A percentile compares a stretch with the other conserved stretches of the same genome.
Evolutionary conservation across 495 filamentous ascomycete species (phyloP).

Genomic region (Penicillium goetzii): DNA sequence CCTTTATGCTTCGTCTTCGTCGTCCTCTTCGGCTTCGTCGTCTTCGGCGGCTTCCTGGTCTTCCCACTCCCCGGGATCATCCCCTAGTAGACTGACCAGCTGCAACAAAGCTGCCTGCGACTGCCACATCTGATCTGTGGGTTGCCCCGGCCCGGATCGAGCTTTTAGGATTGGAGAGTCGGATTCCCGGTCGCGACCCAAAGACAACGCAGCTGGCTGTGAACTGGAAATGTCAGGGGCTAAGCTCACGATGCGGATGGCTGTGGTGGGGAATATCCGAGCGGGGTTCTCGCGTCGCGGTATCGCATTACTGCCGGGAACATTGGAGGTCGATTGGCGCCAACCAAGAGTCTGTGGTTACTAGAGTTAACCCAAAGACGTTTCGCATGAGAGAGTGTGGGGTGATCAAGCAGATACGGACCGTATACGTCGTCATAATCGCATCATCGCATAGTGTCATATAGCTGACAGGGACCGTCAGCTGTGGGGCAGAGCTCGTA

Average conservation of each 20-base stretch:
- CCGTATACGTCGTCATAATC: conserved; percentile 46
- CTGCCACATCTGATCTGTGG: conserved; percentile 8
- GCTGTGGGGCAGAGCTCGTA: conserved; percentile 41
- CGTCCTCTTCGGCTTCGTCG: neutral
- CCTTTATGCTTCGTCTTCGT: neutral
- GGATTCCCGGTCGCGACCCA: neutral
- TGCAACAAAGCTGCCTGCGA: conserved; percentile 1
- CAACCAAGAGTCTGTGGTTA: conserved; percentile 40
- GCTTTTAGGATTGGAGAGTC: neutral
- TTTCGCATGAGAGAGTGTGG: neutral
- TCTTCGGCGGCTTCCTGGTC: neutral
- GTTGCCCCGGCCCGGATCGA: neutral
- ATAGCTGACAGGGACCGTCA: conserved; percentile 44
- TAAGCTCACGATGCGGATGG: conserved; percentile 43
- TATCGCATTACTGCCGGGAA: conserved; percentile 21
- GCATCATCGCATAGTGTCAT: conserved; percentile 46
- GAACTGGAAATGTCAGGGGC: conserved; percentile 28
- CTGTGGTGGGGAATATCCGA: conserved; percentile 45
- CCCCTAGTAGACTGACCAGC: conserved; percentile 3
- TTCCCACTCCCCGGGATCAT: conserved; percentile 5
- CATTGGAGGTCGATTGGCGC: conserved; percentile 29
- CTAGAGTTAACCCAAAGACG: conserved; percentile 15
- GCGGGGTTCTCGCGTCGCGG: conserved; percentile 26
- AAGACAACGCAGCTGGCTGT: neutral
- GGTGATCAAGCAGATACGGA: conserved; percentile 15